Percentiles rank a stretch among this genome's conserved stretches.
These are phyloP conservation scores for Vachellia pachyceras DNA, from an alignment of 306 rosid genomes.

Conservation along the genomic window DNA sequence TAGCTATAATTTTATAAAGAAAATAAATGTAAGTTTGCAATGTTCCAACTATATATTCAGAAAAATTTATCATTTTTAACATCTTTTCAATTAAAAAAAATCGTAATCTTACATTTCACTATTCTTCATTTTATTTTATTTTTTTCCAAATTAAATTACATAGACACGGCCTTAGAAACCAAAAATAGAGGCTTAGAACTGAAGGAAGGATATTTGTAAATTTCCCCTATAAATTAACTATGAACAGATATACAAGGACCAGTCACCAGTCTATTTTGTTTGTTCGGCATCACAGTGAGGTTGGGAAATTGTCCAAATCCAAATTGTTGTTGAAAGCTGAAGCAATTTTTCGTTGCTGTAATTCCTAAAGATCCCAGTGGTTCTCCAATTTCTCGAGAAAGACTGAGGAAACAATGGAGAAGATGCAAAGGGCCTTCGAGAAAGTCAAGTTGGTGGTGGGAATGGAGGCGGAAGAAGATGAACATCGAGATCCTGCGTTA, in stretches of 20 bases:
- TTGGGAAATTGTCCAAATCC: slow-evolving; percentile 30
- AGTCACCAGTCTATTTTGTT: not conserved
- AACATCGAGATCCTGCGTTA: slow-evolving; percentile 48
- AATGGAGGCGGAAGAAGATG: slow-evolving; percentile 76
- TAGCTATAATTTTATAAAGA: no score
- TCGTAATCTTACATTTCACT: no score
- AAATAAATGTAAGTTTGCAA: no score
- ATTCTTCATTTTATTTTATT: no score
- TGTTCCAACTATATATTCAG: no score
- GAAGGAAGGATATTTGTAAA: not conserved
- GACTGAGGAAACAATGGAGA: slow-evolving; percentile 63
- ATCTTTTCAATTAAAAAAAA: no score
- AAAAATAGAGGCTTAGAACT: not conserved
- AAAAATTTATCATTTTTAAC: no score
- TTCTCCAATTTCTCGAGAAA: slow-evolving; percentile 41
- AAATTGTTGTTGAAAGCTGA: slow-evolving; percentile 31
- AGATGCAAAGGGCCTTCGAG: slow-evolving; percentile 75
- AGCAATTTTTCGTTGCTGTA: slow-evolving; percentile 27
- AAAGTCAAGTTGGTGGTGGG: slow-evolving; percentile 88
- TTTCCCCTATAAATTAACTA: no score
- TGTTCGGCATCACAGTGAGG: slow-evolving; percentile 24
- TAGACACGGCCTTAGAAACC: not conserved
- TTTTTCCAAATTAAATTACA: no score
- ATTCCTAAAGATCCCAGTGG: slow-evolving; percentile 43
- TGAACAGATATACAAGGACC: not conserved